Evolutionary conservation across 1,284 basidiomycete genomes (phyloP).

Genomic region (Meira nashicola): DNA sequence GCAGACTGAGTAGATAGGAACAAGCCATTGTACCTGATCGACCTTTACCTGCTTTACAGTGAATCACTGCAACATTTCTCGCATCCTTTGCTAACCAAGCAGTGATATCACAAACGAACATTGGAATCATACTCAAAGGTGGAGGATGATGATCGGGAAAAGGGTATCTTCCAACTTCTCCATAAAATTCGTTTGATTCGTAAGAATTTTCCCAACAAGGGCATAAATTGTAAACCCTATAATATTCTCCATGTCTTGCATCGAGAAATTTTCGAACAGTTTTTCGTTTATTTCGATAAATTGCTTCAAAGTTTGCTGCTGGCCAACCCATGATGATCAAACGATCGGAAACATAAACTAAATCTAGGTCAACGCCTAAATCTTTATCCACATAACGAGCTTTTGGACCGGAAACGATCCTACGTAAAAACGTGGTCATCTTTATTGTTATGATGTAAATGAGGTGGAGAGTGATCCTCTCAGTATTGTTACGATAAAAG

Average conservation of each 20-base stretch:
- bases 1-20: constrained; percentile 36
- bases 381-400: constrained; percentile 69
- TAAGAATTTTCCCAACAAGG: constrained; percentile 12
- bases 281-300: constrained; percentile 74
- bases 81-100: constrained; percentile 69
- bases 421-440: constrained; percentile 41
- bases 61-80: constrained; percentile 72
- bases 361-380: constrained; percentile 70
- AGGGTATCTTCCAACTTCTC: constrained; percentile 72
- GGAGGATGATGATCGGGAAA: constrained; percentile 74
- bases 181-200: constrained; percentile 55
- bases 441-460: neutral
- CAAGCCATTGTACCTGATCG: constrained; percentile 42
- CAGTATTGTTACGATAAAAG: too few relatives aligned
- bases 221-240: constrained; percentile 75
- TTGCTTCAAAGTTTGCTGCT: constrained; percentile 69
- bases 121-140: constrained; percentile 71
- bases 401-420: constrained; percentile 61
- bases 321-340: constrained; percentile 83
- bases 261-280: constrained; percentile 75
- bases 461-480: neutral
- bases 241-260: constrained; percentile 68
- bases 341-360: constrained; percentile 68
- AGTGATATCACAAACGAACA: constrained; percentile 71
- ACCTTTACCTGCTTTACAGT: constrained; percentile 65